Conservation (phyloP, 208 protist genomes). For the Angomonas ambiguus region DNA sequence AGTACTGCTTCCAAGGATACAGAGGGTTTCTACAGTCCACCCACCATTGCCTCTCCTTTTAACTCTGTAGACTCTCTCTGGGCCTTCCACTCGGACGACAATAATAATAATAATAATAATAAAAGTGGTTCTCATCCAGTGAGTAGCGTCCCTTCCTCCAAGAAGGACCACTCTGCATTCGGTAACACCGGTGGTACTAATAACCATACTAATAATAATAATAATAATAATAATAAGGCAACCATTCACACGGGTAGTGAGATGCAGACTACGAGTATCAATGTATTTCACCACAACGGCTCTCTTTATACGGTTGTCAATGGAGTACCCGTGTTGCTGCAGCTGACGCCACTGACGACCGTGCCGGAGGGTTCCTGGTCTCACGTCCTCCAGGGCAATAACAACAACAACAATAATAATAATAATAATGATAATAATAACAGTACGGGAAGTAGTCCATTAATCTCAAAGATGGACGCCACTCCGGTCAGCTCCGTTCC, state of each 20-base stretch:
- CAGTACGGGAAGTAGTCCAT: too few relatives aligned
- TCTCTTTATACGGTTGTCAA: neutral
- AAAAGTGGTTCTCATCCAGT: conserved; percentile 1
- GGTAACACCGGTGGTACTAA: neutral
- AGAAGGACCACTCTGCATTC: neutral
- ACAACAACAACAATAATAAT: too few relatives aligned
- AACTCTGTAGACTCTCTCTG: neutral
- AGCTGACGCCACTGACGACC: neutral
- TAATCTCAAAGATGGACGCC: neutral
- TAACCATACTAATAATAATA: neutral
- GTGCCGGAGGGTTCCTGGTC: too few relatives aligned
- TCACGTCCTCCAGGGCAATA: too few relatives aligned
- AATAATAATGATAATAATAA: too few relatives aligned
- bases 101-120: conserved; percentile 8
- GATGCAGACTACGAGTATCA: neutral
- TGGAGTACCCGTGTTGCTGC: neutral
- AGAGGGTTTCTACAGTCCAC: too few relatives aligned
- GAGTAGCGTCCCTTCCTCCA: neutral
- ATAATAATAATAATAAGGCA: neutral
- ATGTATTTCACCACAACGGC: neutral
- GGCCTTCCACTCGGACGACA: neutral
- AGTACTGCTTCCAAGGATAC: neutral
- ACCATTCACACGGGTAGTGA: neutral
- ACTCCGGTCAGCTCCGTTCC: neutral
- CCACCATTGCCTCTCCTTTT: neutral